Evolutionary conservation across 2,329 filamentous ascomycete genomes (phyloP).

Genomic region (Raffaelea deltoideospora): DNA sequence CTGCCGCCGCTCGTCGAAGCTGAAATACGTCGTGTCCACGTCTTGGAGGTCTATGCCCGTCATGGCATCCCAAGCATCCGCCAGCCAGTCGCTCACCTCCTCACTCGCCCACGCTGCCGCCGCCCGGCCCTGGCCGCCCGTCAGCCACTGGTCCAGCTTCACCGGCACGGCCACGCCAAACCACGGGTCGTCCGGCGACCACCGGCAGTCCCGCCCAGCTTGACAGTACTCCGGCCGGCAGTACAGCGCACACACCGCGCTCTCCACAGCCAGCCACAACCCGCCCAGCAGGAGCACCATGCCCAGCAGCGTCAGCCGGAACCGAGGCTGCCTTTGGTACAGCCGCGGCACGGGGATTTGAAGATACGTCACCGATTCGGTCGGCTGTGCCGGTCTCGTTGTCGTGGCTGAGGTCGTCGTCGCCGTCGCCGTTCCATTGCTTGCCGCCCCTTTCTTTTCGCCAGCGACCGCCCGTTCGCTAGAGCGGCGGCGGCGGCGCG

Average conservation of each 20-base stretch:
- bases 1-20: conserved; percentile 30
- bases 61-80: conserved; percentile 31
- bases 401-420: neutral
- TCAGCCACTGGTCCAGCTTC: conserved; percentile 47
- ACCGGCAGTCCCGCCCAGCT: conserved; percentile 27
- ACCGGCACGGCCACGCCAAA: conserved; percentile 46
- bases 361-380: conserved; percentile 16
- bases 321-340: conserved; percentile 26
- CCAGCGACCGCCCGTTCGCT: no score
- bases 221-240: conserved; percentile 36
- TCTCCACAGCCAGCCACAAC: conserved; percentile 41
- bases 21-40: conserved; percentile 26
- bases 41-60: conserved; percentile 28
- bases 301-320: conserved; percentile 34
- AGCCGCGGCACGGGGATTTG: conserved; percentile 30
- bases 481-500: no score
- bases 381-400: neutral
- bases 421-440: neutral
- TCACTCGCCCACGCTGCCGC: conserved; percentile 22
- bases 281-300: conserved; percentile 25
- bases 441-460: neutral
- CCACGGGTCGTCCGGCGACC: conserved; percentile 41
- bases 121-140: conserved; percentile 32
- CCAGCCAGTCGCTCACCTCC: conserved; percentile 28
- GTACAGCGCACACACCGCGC: conserved; percentile 34